A percentile compares a stretch with the other conserved stretches of the same genome.
These are phyloP conservation scores for Pulveroboletus frians DNA, from an alignment of 768 basidiomycete genomes.

Conservation along the genomic window DNA sequence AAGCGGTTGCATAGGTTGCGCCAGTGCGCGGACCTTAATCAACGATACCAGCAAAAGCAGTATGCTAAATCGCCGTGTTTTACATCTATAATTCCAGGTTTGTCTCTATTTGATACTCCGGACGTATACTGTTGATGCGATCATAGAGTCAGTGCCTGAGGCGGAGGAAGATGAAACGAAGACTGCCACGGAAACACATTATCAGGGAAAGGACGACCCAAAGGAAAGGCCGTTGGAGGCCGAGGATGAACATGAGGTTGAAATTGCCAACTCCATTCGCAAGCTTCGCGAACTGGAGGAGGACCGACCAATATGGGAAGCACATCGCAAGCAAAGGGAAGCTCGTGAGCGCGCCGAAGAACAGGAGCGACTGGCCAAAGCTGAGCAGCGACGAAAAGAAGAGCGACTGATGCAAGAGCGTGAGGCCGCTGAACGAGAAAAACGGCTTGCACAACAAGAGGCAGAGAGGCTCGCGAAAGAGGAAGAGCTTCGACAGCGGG, in stretches of 20 bases:
- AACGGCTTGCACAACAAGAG: constrained; percentile 20
- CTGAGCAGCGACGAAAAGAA: constrained; percentile 33
- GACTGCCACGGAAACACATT: constrained; percentile 1
- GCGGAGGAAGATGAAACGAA: constrained; percentile 11
- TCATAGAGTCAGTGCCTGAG: constrained; percentile 8
- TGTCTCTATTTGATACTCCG: not conserved
- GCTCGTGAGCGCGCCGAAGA: constrained; percentile 41
- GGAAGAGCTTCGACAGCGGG: constrained; percentile 35
- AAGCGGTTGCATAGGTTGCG: constrained; percentile 40
- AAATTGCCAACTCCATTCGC: constrained; percentile 58
- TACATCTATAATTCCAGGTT: constrained; percentile 19
- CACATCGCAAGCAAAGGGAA: constrained; percentile 42
- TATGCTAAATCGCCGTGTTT: constrained; percentile 37
- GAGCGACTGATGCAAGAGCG: constrained; percentile 20
- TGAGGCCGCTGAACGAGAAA: constrained; percentile 26
- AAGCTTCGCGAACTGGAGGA: constrained; percentile 65
- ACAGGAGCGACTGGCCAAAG: constrained; percentile 34
- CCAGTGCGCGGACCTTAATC: constrained; percentile 34
- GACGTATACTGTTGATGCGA: constrained; percentile 5
- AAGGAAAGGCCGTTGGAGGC: constrained; percentile 12
- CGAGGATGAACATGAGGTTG: constrained; percentile 27
- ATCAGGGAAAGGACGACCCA: not conserved
- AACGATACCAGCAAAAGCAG: constrained; percentile 33
- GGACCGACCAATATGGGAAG: constrained; percentile 60
- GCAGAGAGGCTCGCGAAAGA: constrained; percentile 30